Conservation (phyloP, 352 stramenopile species). For the Globisporangium paddicum region DNA sequence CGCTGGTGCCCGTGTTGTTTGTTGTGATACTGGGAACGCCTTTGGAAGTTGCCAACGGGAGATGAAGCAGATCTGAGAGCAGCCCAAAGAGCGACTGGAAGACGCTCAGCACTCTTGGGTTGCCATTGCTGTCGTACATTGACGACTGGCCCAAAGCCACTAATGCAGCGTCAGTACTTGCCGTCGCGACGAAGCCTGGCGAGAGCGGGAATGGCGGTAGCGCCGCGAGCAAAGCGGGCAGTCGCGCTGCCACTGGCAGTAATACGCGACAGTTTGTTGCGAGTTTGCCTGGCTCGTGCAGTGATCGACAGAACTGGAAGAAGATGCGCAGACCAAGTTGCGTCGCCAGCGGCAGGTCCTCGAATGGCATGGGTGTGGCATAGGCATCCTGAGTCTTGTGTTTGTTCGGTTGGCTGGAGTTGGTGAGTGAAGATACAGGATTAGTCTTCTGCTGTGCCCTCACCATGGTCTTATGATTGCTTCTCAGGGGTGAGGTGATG, state of each 20-base stretch:
- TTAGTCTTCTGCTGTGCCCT: neutral
- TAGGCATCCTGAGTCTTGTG: constrained; percentile 1
- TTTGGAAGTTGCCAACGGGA: neutral
- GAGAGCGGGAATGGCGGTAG: constrained; percentile 56
- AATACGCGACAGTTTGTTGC: constrained; percentile 27
- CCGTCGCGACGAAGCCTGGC: constrained; percentile 26
- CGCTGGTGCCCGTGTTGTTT: neutral
- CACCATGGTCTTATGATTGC: neutral
- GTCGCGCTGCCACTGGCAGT: constrained; percentile 37
- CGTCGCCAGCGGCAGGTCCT: constrained; percentile 32
- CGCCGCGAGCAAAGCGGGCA: constrained; percentile 51
- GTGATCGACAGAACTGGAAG: constrained; percentile 53
- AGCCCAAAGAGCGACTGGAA: constrained; percentile 53
- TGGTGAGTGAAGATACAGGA: too few relatives aligned
- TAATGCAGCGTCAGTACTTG: neutral
- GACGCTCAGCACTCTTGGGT: constrained; percentile 24
- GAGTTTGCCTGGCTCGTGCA: constrained; percentile 28
- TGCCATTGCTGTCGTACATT: neutral
- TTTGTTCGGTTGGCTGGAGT: neutral
- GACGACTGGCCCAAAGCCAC: neutral
- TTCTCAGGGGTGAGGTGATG: neutral
- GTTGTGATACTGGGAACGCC: neutral
- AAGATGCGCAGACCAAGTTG: constrained; percentile 71
- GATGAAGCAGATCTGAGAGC: constrained; percentile 31
- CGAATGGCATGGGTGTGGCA: constrained; percentile 20